Evolutionary conservation across 495 filamentous ascomycete genomes (phyloP).

Genomic region (Aspergillus kassunensis): DNA sequence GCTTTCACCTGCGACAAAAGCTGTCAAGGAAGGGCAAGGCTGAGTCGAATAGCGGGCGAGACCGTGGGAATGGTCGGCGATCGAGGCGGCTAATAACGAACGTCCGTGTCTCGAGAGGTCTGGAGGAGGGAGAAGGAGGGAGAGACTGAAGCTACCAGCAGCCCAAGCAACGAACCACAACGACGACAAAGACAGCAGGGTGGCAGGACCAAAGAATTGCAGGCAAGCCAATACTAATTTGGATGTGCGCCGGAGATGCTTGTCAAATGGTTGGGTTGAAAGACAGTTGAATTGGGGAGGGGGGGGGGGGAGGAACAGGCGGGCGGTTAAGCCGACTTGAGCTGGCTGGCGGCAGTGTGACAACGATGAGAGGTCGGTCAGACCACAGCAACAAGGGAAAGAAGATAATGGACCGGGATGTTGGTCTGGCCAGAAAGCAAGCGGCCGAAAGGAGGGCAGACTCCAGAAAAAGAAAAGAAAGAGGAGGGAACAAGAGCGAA

Average conservation of each 20-base stretch:
- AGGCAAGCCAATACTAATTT: neutral
- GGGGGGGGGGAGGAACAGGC: constrained; percentile 6
- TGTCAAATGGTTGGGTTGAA: constrained; percentile 8
- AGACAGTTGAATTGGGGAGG: constrained; percentile 8
- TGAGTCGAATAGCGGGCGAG: constrained; percentile 12
- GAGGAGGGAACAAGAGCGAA: neutral
- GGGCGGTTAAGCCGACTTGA: constrained; percentile 22
- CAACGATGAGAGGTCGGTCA: constrained; percentile 24
- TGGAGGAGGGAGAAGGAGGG: neutral
- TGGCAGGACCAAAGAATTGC: constrained; percentile 7
- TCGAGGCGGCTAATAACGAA: constrained; percentile 13
- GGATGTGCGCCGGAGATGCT: constrained; percentile 2
- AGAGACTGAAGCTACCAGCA: neutral
- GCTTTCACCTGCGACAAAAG: constrained; percentile 10
- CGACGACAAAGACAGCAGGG: neutral
- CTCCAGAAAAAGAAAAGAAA: constrained; percentile 13
- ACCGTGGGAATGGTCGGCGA: constrained; percentile 1
- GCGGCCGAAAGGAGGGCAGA: constrained; percentile 10
- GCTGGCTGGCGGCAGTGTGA: constrained; percentile 30
- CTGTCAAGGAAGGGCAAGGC: constrained; percentile 3
- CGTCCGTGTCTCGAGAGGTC: neutral
- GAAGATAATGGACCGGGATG: constrained; percentile 23
- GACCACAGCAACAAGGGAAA: constrained; percentile 29
- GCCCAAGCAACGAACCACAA: neutral
- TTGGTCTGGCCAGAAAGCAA: constrained; percentile 15